Evolutionary conservation across 192 early-diverging fungal genomes (phyloP).

Genomic region (Physocladia obscura): DNA sequence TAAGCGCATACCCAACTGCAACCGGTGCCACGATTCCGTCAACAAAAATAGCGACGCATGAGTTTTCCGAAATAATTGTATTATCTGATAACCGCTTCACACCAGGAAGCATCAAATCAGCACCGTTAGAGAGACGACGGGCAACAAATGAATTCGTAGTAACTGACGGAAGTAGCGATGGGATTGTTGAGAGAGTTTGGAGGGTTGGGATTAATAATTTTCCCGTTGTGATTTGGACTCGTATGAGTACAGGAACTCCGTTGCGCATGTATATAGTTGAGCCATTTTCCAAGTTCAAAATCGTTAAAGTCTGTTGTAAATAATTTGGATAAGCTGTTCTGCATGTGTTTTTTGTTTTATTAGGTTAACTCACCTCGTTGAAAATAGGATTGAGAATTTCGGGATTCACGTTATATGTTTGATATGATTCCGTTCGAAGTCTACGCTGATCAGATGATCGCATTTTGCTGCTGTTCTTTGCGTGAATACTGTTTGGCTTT

Average conservation of each 20-base stretch:
- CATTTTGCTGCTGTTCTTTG: too few relatives aligned
- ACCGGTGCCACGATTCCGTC: conserved; percentile 51
- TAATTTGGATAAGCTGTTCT: too few relatives aligned
- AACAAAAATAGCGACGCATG: conserved; percentile 56
- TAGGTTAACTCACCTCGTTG: too few relatives aligned
- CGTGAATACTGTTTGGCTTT: too few relatives aligned
- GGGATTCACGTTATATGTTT: too few relatives aligned
- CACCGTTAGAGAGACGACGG: conserved; percentile 43
- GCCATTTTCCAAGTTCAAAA: too few relatives aligned
- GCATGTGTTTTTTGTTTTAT: too few relatives aligned
- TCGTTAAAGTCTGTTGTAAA: too few relatives aligned
- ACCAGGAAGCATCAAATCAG: conserved; percentile 80
- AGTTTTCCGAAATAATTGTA: conserved; percentile 46
- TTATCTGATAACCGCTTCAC: conserved; percentile 52
- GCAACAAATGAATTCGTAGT: background rate
- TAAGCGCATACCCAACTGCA: conserved; percentile 36
- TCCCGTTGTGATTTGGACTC: background rate
- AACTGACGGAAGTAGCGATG: background rate
- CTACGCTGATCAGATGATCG: too few relatives aligned
- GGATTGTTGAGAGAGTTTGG: background rate
- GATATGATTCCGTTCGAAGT: too few relatives aligned
- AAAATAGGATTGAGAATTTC: too few relatives aligned
- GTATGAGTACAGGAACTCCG: background rate
- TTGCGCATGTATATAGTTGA: too few relatives aligned
- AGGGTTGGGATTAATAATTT: background rate